Base-by-base conservation (phyloP, 1,284 basidiomycete genomes). In the Ustanciosporium gigantosporum region DNA sequence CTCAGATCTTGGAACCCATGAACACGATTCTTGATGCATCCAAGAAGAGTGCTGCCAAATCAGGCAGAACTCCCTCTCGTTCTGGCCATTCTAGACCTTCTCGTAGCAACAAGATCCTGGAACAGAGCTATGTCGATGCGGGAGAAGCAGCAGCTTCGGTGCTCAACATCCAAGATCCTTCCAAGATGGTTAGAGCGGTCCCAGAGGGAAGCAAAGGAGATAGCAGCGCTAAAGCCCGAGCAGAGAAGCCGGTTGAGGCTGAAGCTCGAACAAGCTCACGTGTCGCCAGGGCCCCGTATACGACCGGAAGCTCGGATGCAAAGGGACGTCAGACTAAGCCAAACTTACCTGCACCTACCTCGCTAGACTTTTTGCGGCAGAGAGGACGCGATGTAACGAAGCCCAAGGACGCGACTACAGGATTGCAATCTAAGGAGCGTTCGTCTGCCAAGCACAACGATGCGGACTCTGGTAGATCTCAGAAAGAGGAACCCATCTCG, bases 81-180 rank as follows among this genome's bases (percentile, higher is more conserved):
- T 8, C 21, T 5, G 25, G 25, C 24, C 2, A 14, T 9, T 27
- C 32, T 25, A 44, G 22, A n/a, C 11, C 20, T 16, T 20, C 21
- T 22, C 43, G 46, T 15, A 14, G 37, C 25, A 27, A 36, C 5
- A 46, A 44, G 43, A 36, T 53, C 16, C 41, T 70, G 5, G 68
- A 68, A 25, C 64, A 66, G 34, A 70, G 68, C 36, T 70, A 70
- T 17, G 46, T 70, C 3, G 68, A 70, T 38, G 68, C 64, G 1
- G 57, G 52, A 4, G 45, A 50, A 22, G 68, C 57, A 25, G 68
- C 66, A 20, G 57, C 65, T 13, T 68, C 61, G 11, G 47, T 70
- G 34, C 44, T 70, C 20, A 36, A 61, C 36, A 44, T 68, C 23
- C 43, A 46, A 25, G 53, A 57, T 41, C 46, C 59, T 14, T 46